Conservation (phyloP, 176 grass and related monocot species). For the Hordeum marinum region DNA sequence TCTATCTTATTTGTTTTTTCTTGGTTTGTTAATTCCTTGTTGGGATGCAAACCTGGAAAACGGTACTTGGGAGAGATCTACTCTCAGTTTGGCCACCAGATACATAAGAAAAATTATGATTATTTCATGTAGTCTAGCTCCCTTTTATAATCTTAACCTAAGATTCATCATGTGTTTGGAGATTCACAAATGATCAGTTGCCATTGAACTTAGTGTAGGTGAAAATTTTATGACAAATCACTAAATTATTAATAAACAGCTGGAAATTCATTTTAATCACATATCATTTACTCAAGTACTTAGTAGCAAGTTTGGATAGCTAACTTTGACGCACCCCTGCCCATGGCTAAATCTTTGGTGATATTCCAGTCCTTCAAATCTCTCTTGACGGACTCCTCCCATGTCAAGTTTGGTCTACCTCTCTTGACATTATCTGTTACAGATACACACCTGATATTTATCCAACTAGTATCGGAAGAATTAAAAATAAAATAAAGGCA, state of each 20-base stretch:
- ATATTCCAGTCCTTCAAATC: no score
- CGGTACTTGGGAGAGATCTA: neutral
- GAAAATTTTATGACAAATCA: neutral
- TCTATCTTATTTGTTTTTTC: neutral
- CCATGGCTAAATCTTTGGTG: no score
- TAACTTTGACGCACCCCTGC: no score
- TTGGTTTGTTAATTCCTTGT: slow-evolving; percentile 5
- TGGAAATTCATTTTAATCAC: neutral
- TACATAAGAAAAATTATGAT: neutral
- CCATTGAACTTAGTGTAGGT: neutral
- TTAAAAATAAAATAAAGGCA: neutral
- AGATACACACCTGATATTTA: neutral
- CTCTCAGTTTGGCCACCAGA: neutral
- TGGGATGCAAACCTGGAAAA: neutral
- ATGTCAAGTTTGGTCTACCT: no score
- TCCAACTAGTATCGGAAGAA: neutral
- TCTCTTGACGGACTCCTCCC: no score
- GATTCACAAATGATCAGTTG: no score
- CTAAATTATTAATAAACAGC: neutral
- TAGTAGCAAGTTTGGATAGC: neutral
- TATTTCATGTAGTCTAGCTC: no score
- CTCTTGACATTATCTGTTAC: no score
- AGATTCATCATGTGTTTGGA: no score
- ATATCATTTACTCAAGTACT: neutral
- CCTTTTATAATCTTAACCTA: no score